phyloP scores from a whole-genome alignment of 768 basidiomycete species.

The Suillus occidentalis region DNA sequence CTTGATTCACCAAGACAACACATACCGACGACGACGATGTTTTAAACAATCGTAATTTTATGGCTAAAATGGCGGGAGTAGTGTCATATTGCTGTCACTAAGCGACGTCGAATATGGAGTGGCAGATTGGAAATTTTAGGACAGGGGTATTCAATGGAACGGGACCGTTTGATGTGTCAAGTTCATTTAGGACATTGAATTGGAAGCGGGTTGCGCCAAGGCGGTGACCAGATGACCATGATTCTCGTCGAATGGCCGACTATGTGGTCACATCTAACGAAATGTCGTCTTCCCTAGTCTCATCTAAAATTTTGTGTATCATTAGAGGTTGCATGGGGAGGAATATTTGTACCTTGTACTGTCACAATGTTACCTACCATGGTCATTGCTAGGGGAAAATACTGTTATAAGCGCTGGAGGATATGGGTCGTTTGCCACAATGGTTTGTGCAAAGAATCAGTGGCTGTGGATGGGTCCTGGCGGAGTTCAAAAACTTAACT shows the following conservation, averaged over 20 bases:
- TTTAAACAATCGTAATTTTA: background rate
- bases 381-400: background rate
- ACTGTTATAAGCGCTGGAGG: background rate
- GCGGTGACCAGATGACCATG: background rate
- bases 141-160: background rate
- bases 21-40: background rate
- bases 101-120: background rate
- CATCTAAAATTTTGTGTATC: background rate
- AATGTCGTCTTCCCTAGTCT: background rate
- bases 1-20: background rate
- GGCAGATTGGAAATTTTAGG: too few species aligned
- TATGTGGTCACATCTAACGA: background rate
- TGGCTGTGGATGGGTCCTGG: background rate
- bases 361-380: background rate
- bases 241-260: background rate
- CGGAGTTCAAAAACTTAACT: background rate
- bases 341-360: background rate
- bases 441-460: background rate
- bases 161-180: background rate
- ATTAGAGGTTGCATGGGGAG: background rate
- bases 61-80: background rate
- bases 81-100: background rate
- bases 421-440: background rate
- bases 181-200: background rate
- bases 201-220: background rate